These are phyloP conservation scores for Cucurbitaria berberidis DNA, from an alignment of 2,329 filamentous ascomycete species.

Conservation along the genomic window DNA sequence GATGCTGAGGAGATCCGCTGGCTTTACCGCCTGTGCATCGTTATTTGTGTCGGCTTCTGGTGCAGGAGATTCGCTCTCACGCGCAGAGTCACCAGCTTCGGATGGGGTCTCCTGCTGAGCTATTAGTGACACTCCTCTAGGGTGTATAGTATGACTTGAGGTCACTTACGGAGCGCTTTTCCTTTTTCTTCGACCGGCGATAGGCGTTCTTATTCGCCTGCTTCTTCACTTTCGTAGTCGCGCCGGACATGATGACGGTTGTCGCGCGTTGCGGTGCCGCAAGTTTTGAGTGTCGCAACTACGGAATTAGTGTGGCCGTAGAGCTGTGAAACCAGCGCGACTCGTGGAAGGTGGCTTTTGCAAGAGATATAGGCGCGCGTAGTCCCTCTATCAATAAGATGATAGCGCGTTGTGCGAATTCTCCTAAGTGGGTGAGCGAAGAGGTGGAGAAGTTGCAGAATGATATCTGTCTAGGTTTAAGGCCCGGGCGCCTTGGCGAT, in stretches of 20 bases:
- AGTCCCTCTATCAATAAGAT: not conserved
- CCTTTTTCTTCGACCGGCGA: slow-evolving; percentile 92
- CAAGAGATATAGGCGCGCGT: not conserved
- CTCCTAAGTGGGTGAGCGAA: not conserved
- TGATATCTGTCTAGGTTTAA: not conserved
- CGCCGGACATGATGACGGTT: slow-evolving; percentile 35
- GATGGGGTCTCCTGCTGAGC: slow-evolving; percentile 43
- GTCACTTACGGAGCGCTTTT: slow-evolving; percentile 69
- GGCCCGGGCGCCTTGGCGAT: not conserved
- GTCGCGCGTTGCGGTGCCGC: slow-evolving; percentile 13
- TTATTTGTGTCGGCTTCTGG: slow-evolving; percentile 43
- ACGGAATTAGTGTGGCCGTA: not conserved
- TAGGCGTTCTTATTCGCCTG: slow-evolving; percentile 95
- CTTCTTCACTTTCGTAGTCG: slow-evolving; percentile 41
- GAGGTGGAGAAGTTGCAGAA: not conserved
- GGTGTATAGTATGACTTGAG: not conserved
- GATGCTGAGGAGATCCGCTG: slow-evolving; percentile 47
- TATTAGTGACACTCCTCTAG: slow-evolving; percentile 22
- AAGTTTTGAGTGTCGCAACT: not conserved
- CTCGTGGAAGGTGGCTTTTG: not conserved
- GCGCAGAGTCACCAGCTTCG: slow-evolving; percentile 39
- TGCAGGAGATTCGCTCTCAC: slow-evolving; percentile 48
- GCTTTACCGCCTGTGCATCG: slow-evolving; percentile 52
- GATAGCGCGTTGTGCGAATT: not conserved
- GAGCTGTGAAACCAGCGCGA: not conserved